Percentiles rank a stretch among this genome's conserved stretches.
Evolutionary conservation across 257 asterid genomes (phyloP).

Genomic region (Asclepias syriaca): DNA sequence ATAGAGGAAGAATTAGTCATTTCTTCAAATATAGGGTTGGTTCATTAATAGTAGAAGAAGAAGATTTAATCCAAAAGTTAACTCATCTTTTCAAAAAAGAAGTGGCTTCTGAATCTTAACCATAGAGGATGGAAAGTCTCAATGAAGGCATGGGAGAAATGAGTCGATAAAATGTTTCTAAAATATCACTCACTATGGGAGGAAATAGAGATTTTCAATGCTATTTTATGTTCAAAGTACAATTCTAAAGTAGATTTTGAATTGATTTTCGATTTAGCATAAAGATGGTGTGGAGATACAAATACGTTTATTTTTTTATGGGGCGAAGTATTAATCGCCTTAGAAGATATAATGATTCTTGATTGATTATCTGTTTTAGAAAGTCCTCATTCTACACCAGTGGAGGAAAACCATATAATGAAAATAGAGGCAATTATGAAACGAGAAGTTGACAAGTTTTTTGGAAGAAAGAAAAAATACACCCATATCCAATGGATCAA

Average conservation of each 20-base stretch:
- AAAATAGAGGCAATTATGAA: constrained; percentile 1
- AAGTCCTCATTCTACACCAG: constrained; percentile 16
- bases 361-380: constrained; percentile 42
- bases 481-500: constrained; percentile 25
- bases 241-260: constrained; percentile 16
- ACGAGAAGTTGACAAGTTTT: not conserved
- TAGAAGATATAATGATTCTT: constrained; percentile 38
- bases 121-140: constrained; percentile 29
- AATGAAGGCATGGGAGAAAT: constrained; percentile 21
- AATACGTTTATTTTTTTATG: too few relatives aligned
- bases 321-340: constrained; percentile 44
- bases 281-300: constrained; percentile 42
- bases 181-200: constrained; percentile 22
- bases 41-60: constrained; percentile 8
- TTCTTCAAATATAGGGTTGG: constrained; percentile 25
- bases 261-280: constrained; percentile 26
- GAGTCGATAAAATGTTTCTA: constrained; percentile 24
- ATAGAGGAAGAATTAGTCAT: constrained; percentile 20
- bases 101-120: constrained; percentile 26
- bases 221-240: constrained; percentile 21
- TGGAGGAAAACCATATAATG: not conserved
- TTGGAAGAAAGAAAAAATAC: not conserved
- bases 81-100: constrained; percentile 25
- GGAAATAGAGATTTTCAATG: constrained; percentile 30
- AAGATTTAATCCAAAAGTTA: constrained; percentile 19